Evolutionary conservation across 2,329 filamentous ascomycete species (phyloP).

Genomic region (Dactylellina drechsleri): DNA sequence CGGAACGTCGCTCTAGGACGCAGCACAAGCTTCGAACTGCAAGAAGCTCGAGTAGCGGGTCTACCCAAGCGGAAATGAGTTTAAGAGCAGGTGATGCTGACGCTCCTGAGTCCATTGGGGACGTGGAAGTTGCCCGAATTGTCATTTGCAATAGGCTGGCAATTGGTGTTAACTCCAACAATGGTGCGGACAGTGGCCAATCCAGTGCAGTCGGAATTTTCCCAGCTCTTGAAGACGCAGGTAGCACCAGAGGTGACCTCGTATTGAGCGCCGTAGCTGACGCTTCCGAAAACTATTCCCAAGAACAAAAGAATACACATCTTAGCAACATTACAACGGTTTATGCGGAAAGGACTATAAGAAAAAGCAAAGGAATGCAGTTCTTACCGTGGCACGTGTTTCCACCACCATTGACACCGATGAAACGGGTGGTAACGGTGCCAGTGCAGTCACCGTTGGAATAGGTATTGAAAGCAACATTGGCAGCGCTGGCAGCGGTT

Average conservation of each 20-base stretch:
- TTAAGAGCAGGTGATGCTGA: slow-evolving; percentile 6
- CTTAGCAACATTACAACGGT: no score
- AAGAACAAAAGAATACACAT: no score
- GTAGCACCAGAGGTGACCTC: background rate
- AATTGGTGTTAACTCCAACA: background rate
- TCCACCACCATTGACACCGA: slow-evolving; percentile 4
- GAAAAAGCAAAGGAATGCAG: background rate
- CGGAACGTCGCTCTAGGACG: no score
- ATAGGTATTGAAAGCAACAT: slow-evolving; percentile 5
- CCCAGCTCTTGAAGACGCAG: slow-evolving; percentile 1
- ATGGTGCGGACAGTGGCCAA: background rate
- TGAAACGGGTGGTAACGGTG: slow-evolving; percentile 1
- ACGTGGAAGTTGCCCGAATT: slow-evolving; percentile 1
- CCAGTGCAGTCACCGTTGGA: slow-evolving; percentile 3
- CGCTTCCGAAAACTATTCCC: background rate
- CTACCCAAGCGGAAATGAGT: background rate
- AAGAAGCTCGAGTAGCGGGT: no score
- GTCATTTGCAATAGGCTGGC: slow-evolving; percentile 4
- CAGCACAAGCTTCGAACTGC: no score
- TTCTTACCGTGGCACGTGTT: background rate
- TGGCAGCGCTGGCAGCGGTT: background rate
- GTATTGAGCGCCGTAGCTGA: background rate
- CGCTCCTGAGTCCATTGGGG: background rate
- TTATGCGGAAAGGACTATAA: no score
- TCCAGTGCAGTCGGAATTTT: background rate